Evolutionary conservation across 768 basidiomycete species (phyloP), one percentile per base, ranked within the genome.

Genomic region (Macrolepiota dolichaula): DNA sequence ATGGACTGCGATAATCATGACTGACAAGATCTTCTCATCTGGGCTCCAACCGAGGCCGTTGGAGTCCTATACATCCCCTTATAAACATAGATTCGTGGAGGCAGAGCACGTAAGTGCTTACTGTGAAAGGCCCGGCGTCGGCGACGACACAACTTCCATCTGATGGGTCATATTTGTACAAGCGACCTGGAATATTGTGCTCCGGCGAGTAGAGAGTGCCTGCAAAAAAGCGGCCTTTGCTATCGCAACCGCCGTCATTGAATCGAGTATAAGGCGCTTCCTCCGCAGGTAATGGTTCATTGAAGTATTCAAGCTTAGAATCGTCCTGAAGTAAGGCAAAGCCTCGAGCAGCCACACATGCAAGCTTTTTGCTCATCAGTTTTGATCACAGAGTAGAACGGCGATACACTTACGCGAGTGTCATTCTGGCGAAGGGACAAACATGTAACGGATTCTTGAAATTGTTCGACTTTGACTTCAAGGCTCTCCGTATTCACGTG

Each of bases 161-260:
- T 42, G 64, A 58, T 27, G 88, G 84, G 69, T 87, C 85, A 66
- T 81, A 86, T 70, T 76, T 76, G 69, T 82, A 88, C 37, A 89
- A 71, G 63, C 79, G 76, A 10, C 87, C 87, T 3, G 83, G 78
- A 51, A 87, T 76, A 24, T 70, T 73, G 52, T 76, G 77, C 52
- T 80, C 76, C 65, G 77, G 72, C 55, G 81, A 83, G 64, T 74
- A 80, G 53, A 88, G 69, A 0, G 87, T 85, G n/a, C 87, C 88
- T 24, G 85, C 84, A 65, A 88, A 82, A 69, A 84, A 88, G 44
- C 86, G 80, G 5, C 88, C 88, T 65, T 78, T 73, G 60, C 73
- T 78, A 66, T 88, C 87, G 67, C 88, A 89, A 2, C 78, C 86
- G 37, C 87, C 88, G 66, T 89, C 88, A 72, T 90, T 88, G 74